phyloP scores from a whole-genome alignment of 306 rosid species.

The Ormosia semicastrata region DNA sequence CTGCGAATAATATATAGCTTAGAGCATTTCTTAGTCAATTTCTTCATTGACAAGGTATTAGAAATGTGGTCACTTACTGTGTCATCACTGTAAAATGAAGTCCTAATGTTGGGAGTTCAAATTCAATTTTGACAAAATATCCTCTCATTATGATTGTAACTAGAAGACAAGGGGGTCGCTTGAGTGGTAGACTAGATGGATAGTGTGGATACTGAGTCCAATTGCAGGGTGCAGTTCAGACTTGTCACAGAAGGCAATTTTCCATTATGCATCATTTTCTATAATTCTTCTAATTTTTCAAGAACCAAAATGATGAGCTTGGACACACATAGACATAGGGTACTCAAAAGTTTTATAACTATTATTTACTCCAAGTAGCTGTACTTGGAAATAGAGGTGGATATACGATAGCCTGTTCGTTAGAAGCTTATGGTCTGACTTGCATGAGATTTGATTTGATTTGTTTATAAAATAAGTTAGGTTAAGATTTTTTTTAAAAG shows the following conservation, averaged over 20 bases:
- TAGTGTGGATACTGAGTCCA: not conserved
- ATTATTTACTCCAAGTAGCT: slow-evolving; percentile 5
- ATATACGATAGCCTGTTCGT: too few relatives aligned
- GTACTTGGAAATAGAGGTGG: slow-evolving; percentile 20
- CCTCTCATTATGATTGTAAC: slow-evolving; percentile 15
- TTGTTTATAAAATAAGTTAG: too few relatives aligned
- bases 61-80: not conserved
- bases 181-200: not conserved
- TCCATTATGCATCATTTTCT: not conserved
- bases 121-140: not conserved
- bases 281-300: not conserved
- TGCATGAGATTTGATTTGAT: too few relatives aligned
- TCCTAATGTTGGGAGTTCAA: not conserved
- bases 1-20: slow-evolving; percentile 13
- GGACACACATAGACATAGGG: not conserved
- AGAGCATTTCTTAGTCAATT: slow-evolving; percentile 24
- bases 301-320: slow-evolving; percentile 23
- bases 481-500: too few relatives aligned
- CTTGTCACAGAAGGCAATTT: not conserved
- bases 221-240: not conserved
- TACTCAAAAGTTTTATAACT: slow-evolving; percentile 22
- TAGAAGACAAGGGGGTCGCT: not conserved
- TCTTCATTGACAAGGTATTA: slow-evolving; percentile 32
- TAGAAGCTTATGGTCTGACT: too few relatives aligned
- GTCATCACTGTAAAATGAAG: slow-evolving; percentile 8